phyloP scores from a whole-genome alignment of 1,139 yeast species.

The Taiozyma sp. region DNA sequence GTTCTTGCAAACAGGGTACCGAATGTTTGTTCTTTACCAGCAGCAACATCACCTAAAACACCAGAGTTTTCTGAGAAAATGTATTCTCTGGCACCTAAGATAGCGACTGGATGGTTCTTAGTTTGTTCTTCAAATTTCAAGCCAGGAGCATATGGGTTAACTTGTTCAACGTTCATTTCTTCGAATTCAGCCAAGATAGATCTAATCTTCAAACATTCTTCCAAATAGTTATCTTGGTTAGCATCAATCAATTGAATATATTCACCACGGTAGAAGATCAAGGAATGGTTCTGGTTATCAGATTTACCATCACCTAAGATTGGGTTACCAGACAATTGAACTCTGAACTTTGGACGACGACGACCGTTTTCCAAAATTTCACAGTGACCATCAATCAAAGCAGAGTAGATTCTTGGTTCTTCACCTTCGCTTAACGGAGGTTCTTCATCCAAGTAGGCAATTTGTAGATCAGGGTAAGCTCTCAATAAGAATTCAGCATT shows the following conservation, averaged over 20 bases:
- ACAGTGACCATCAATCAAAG: conserved; percentile 97
- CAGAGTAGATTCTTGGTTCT: conserved; percentile 95
- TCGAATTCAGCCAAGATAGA: conserved; percentile 97
- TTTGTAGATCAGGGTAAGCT: conserved; percentile 98
- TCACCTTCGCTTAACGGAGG: conserved; percentile 89
- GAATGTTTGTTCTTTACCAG: conserved; percentile 99
- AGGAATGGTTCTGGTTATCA: conserved; percentile 96
- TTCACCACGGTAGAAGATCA: conserved; percentile 98
- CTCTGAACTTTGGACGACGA: conserved; percentile 97
- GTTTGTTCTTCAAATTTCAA: conserved; percentile 42
- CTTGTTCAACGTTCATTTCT: conserved; percentile 85
- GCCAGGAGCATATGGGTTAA: conserved; percentile 64
- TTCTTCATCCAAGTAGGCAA: conserved; percentile 96
- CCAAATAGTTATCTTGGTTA: conserved; percentile 96
- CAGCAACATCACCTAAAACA: conserved; percentile 99
- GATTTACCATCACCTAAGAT: conserved; percentile 99
- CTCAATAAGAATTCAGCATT: conserved; percentile 96
- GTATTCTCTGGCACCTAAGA: conserved; percentile 98
- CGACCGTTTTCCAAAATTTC: conserved; percentile 97
- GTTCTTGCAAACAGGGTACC: conserved; percentile 99
- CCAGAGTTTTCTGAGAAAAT: conserved; percentile 99
- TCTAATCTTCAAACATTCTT: conserved; percentile 97
- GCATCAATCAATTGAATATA: conserved; percentile 97
- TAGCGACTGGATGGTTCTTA: conserved; percentile 81
- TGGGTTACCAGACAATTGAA: conserved; percentile 97